A percentile compares a stretch with the other conserved stretches of the same genome.
Conservation (phyloP, 495 filamentous ascomycete species). For the Cairneyella variabilis region DNA sequence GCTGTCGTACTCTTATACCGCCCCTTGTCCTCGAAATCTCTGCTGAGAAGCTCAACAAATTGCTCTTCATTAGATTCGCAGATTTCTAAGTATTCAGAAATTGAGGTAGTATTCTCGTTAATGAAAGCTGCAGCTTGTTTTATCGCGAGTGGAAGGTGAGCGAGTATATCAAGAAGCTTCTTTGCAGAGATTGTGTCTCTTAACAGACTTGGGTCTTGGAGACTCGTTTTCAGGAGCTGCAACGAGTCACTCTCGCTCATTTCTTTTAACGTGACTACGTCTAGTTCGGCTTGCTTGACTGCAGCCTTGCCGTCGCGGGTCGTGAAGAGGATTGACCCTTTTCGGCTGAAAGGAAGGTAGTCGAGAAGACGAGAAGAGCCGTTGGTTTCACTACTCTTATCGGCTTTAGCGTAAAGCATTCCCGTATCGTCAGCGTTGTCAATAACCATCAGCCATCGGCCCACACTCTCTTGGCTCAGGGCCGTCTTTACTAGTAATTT, state of each 20-base stretch:
- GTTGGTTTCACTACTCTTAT: too few species aligned
- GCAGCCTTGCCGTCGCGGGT: constrained; percentile 17
- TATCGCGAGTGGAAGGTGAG: constrained; percentile 44
- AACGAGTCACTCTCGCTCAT: constrained; percentile 27
- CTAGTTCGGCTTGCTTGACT: constrained; percentile 14
- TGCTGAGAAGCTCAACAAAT: constrained; percentile 24
- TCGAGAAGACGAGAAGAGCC: constrained; percentile 18
- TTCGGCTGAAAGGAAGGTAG: constrained; percentile 23
- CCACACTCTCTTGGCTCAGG: constrained; percentile 15
- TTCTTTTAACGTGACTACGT: constrained; percentile 29
- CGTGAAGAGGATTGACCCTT: constrained; percentile 16
- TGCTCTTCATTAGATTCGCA: constrained; percentile 38
- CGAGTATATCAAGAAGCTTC: constrained; percentile 34
- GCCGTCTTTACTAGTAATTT: constrained; percentile 22
- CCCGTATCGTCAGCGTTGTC: constrained; percentile 29
- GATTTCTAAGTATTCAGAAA: constrained; percentile 38
- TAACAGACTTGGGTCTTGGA: constrained; percentile 7
- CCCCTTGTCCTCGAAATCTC: constrained; percentile 45
- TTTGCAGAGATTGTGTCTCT: constrained; percentile 1
- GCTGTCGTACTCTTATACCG: constrained; percentile 38
- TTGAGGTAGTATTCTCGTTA: constrained; percentile 35
- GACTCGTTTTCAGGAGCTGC: constrained; percentile 24
- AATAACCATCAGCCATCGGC: constrained; percentile 33
- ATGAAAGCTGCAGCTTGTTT: constrained; percentile 43
- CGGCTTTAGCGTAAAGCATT: constrained; percentile 1